These are phyloP conservation scores for Erodium trifolium DNA, from an alignment of 441 rosid species.

Conservation along the genomic window DNA sequence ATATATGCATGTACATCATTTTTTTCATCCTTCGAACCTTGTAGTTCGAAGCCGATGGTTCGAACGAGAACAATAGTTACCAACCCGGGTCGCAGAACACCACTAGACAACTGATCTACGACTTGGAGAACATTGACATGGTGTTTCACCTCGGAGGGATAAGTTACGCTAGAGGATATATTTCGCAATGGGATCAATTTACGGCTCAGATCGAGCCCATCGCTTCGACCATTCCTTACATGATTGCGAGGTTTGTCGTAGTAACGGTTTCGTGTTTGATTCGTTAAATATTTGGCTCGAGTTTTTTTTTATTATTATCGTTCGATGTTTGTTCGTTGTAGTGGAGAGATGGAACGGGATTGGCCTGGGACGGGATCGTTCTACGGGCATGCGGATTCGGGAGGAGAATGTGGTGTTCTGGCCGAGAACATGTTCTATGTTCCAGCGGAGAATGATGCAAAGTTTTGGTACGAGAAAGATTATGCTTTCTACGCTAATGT, in stretches of 20 bases:
- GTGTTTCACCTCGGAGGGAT: constrained; percentile 86
- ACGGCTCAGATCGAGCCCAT: constrained; percentile 86
- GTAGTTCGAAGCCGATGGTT: constrained; percentile 89
- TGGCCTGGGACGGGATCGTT: constrained; percentile 80
- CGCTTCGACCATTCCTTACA: constrained; percentile 67
- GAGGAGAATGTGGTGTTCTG: constrained; percentile 88
- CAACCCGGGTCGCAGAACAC: constrained; percentile 89
- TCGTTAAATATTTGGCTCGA: not conserved
- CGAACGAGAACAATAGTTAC: constrained; percentile 70
- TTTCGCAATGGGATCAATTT: constrained; percentile 98
- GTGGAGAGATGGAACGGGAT: constrained; percentile 88
- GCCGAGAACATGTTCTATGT: constrained; percentile 81
- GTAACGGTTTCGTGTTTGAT: not conserved
- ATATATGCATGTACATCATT: no score
- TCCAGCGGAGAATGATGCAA: constrained; percentile 84
- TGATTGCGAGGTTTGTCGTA: constrained; percentile 61
- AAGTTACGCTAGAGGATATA: constrained; percentile 71
- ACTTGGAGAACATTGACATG: constrained; percentile 55
- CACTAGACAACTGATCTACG: constrained; percentile 67
- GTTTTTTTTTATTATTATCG: not conserved
- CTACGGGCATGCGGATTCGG: constrained; percentile 58
- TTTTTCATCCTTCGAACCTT: not conserved
- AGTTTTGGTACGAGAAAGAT: constrained; percentile 55
- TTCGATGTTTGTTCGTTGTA: constrained; percentile 22
- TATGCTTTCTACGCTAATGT: not conserved